Percentiles rank a stretch among this genome's conserved stretches.
These are phyloP conservation scores for Misopates orontium DNA, from an alignment of 257 asterid genomes.

Conservation along the genomic window DNA sequence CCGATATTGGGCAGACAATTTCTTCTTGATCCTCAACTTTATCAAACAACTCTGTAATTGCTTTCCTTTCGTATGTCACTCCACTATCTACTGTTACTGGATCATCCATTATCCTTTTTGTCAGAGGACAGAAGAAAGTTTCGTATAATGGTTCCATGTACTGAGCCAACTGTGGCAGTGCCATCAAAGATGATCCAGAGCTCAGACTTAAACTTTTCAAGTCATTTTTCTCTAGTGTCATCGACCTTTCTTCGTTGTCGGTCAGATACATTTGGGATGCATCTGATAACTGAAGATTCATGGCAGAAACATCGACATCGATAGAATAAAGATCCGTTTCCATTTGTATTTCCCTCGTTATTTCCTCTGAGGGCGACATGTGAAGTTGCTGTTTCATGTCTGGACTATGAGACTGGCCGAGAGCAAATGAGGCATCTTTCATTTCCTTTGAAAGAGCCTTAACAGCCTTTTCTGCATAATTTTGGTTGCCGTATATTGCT, in stretches of 20 bases:
- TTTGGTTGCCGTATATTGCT: slow-evolving; percentile 44
- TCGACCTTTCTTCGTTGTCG: slow-evolving; percentile 32
- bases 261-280: slow-evolving; percentile 30
- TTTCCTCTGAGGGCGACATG: slow-evolving; percentile 16
- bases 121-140: slow-evolving; percentile 70
- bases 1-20: slow-evolving; percentile 59
- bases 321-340: slow-evolving; percentile 69
- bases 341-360: slow-evolving; percentile 21
- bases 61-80: slow-evolving; percentile 63
- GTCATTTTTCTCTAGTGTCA: slow-evolving; percentile 19
- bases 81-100: slow-evolving; percentile 79
- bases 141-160: slow-evolving; percentile 74
- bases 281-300: slow-evolving; percentile 34
- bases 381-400: slow-evolving; percentile 27
- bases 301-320: slow-evolving; percentile 44
- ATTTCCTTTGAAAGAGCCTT: slow-evolving; percentile 64
- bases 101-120: slow-evolving; percentile 71
- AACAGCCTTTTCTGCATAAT: slow-evolving; percentile 51
- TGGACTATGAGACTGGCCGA: slow-evolving; percentile 22
- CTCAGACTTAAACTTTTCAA: slow-evolving; percentile 28
- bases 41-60: slow-evolving; percentile 52
- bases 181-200: slow-evolving; percentile 37
- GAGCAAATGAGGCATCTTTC: slow-evolving; percentile 38
- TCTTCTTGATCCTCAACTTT: slow-evolving; percentile 38
- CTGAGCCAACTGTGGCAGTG: slow-evolving; percentile 49